Percentiles rank a stretch among this genome's conserved stretches.
Conservation (phyloP, 495 filamentous ascomycete species). For the Neurospora sp. region DNA sequence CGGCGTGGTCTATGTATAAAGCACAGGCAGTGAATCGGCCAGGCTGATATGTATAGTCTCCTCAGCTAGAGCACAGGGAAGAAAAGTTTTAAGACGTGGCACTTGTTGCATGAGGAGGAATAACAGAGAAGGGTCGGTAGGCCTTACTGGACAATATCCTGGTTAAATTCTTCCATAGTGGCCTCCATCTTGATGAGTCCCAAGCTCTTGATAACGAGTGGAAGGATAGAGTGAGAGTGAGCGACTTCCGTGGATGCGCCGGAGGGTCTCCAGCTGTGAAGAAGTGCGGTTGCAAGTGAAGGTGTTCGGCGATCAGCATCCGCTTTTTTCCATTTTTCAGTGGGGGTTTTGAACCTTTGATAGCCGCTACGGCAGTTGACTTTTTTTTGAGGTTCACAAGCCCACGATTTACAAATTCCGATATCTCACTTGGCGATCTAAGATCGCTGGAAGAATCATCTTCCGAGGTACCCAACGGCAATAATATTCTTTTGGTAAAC, state of each 20-base stretch:
- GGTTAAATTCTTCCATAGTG: not conserved
- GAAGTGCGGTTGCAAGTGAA: not conserved
- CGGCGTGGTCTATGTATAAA: not conserved
- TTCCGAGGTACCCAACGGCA: not conserved
- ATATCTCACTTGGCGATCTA: not conserved
- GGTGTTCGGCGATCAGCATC: not conserved
- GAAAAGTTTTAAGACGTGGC: not conserved
- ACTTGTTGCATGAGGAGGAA: conserved; percentile 1
- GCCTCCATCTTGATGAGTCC: not conserved
- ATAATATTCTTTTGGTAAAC: not conserved
- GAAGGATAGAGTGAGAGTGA: not conserved
- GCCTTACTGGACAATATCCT: conserved; percentile 20
- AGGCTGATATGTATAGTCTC: not conserved
- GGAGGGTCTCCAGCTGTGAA: not conserved
- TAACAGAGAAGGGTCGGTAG: not conserved
- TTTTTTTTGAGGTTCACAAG: not conserved
- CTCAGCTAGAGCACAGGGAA: not conserved
- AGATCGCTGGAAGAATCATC: not conserved
- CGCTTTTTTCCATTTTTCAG: not conserved
- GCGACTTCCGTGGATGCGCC: not conserved
- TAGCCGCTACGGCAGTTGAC: not conserved
- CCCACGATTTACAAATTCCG: not conserved
- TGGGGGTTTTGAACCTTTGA: not conserved
- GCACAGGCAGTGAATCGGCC: not conserved
- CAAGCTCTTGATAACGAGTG: not conserved